Base-by-base conservation (phyloP, 768 basidiomycete genomes). In the Lactarius deliciosus region DNA sequence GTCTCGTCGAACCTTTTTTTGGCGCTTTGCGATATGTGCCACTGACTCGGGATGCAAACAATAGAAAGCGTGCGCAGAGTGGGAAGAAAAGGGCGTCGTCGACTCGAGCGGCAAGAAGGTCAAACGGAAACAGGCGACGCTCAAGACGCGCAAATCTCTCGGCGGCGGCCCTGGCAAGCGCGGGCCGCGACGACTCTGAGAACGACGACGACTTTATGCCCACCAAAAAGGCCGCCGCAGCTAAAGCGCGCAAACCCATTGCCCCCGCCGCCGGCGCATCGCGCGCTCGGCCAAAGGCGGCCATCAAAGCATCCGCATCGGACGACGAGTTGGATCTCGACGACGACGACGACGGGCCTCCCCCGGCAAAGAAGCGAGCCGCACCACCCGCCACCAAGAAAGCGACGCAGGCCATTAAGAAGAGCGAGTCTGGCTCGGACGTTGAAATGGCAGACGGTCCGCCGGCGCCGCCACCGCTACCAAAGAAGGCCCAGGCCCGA, bases 121-220 rank as follows among this genome's bases (percentile, higher is more conserved):
- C 75, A 85, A 84, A 75, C 81, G 80, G 70, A 85, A 85, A 75
- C 84, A 86, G 69, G 76, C 80, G 7, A 83, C 82, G 22, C 79
- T 85, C n/a, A 80, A 80, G 58, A 81, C 81, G n/a, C 76, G 82
- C 11, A 83, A 83, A 72, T 83, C 82, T n/a, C 71, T 76, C 41
- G 80, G 81, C 22, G 50, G 50, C 13, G 50, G 22, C 2, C 72
- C 71, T 64, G 74, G 76, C 45, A 80, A 78, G 73, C 81, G 78
- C 71, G 77, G 75, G 22, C 50, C 50, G 50, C 41, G 77, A 74
- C 45, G 74, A 73, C 66, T 79, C 78, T 2, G 79, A 78, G 64
- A 80, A 77, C 5, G 85, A 85, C 28, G 85, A 85, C 63, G 85
- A 86, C 64, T 86, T 84, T 75, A 82, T 80, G 68, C 85, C 85